Conservation (phyloP, 257 asterid species). For the Lycium ferocissimum region DNA sequence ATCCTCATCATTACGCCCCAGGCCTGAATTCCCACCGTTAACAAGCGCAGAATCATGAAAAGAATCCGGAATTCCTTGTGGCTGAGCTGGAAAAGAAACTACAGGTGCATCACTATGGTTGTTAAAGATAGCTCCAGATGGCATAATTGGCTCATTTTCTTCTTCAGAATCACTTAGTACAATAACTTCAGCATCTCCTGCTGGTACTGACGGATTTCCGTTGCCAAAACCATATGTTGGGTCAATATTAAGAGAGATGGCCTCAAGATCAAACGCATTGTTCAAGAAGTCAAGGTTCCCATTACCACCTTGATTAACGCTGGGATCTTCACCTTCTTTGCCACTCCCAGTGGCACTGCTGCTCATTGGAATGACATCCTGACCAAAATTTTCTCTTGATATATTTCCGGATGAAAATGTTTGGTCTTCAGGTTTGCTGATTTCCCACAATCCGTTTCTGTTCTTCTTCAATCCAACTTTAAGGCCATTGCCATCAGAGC, state of each 20-base stretch:
- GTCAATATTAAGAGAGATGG: constrained; percentile 63
- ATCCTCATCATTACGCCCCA: constrained; percentile 67
- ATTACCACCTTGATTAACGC: constrained; percentile 86
- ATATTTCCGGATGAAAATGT: constrained; percentile 54
- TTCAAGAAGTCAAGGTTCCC: constrained; percentile 64
- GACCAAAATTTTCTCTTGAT: constrained; percentile 47
- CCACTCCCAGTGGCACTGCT: constrained; percentile 92
- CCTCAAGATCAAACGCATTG: constrained; percentile 71
- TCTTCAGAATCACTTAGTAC: constrained; percentile 93
- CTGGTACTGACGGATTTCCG: constrained; percentile 49
- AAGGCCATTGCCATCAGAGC: constrained; percentile 76
- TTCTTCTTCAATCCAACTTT: constrained; percentile 73
- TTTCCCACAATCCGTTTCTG: constrained; percentile 80
- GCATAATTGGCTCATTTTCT: constrained; percentile 55
- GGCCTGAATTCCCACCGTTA: constrained; percentile 56
- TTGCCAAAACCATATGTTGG: constrained; percentile 50
- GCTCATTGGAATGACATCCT: constrained; percentile 74
- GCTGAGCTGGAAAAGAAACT: constrained; percentile 51
- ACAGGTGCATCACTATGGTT: constrained; percentile 50
- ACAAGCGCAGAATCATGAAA: constrained; percentile 57
- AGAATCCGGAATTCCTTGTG: constrained; percentile 64
- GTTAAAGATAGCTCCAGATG: constrained; percentile 50
- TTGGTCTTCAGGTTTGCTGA: constrained; percentile 61
- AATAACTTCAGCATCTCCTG: constrained; percentile 70
- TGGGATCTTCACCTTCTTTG: constrained; percentile 81